phyloP scores from a whole-genome alignment of 306 rosid genomes.

The Rosa multiflora region DNA sequence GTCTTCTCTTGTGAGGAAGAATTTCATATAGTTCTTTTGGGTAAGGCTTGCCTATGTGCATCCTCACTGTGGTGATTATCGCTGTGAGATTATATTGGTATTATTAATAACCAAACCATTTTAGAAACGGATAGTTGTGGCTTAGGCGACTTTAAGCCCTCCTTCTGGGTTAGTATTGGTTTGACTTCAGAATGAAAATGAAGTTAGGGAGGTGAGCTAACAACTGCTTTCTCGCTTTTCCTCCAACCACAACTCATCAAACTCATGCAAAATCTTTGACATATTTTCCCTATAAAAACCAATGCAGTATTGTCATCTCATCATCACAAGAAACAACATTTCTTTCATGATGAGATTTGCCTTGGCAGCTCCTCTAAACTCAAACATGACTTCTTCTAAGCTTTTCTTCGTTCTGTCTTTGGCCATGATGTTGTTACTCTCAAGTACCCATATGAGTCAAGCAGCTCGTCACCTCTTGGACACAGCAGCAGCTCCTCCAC shows the following conservation, averaged over 20 bases:
- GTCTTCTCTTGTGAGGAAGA: too few species aligned
- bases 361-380: neutral
- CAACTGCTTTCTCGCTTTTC: neutral
- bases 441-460: neutral
- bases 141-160: neutral
- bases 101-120: neutral
- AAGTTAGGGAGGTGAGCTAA: slow-evolving; percentile 12
- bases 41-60: too few species aligned
- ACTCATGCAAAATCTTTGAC: neutral
- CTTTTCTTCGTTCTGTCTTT: neutral
- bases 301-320: neutral
- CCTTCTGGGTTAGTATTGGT: neutral
- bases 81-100: too few species aligned
- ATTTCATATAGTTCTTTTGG: too few species aligned
- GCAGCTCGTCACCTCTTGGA: slow-evolving; percentile 24
- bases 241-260: slow-evolving; percentile 15
- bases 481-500: slow-evolving; percentile 7
- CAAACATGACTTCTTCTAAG: slow-evolving; percentile 8
- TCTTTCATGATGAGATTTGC: neutral
- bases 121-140: neutral
- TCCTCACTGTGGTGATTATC: too few species aligned
- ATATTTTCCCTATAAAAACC: neutral
- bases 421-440: slow-evolving; percentile 6
- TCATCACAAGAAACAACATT: neutral
- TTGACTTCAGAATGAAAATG: neutral